Percentiles rank a stretch among this genome's conserved stretches.
Evolutionary conservation across 768 basidiomycete species (phyloP).

Genomic region (Tubosaeta sp.): DNA sequence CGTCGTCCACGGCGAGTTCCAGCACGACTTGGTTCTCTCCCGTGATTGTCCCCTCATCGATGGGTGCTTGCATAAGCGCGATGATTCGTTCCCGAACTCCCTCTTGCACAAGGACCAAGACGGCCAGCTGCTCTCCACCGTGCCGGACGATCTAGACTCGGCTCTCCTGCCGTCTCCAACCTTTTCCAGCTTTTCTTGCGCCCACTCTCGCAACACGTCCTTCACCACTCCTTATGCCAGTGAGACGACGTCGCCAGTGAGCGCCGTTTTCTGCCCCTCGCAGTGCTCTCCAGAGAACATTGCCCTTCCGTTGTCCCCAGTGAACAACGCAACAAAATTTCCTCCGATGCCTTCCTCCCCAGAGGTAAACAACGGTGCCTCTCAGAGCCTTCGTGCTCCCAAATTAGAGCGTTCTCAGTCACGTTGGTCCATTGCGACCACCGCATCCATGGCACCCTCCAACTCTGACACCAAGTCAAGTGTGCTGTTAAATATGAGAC

Average conservation of each 20-base stretch:
- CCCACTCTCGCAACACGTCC: slow-evolving; percentile 24
- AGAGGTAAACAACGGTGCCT: not conserved
- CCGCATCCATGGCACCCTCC: slow-evolving; percentile 25
- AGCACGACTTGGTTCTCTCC: slow-evolving; percentile 23
- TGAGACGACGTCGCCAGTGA: slow-evolving; percentile 20
- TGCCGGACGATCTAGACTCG: slow-evolving; percentile 26
- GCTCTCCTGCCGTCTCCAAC: slow-evolving; percentile 24
- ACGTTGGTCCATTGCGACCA: slow-evolving; percentile 30
- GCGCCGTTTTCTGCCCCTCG: slow-evolving; percentile 11
- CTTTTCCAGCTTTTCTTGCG: slow-evolving; percentile 24
- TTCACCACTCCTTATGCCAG: slow-evolving; percentile 24
- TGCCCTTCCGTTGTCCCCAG: slow-evolving; percentile 24
- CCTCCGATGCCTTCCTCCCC: not conserved
- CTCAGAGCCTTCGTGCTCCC: slow-evolving; percentile 3
- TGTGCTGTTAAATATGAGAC: slow-evolving; percentile 7
- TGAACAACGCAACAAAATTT: slow-evolving; percentile 5
- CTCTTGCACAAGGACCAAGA: slow-evolving; percentile 14
- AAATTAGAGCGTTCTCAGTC: slow-evolving; percentile 15
- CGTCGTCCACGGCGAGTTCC: slow-evolving; percentile 27
- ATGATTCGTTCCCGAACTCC: slow-evolving; percentile 9
- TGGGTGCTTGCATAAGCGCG: slow-evolving; percentile 10
- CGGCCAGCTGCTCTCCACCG: slow-evolving; percentile 8
- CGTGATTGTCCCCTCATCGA: slow-evolving; percentile 13
- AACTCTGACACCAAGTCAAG: slow-evolving; percentile 7
- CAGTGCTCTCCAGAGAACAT: slow-evolving; percentile 23